Base-by-base conservation (phyloP, 768 basidiomycete genomes). In the Myochromella boudieri region DNA sequence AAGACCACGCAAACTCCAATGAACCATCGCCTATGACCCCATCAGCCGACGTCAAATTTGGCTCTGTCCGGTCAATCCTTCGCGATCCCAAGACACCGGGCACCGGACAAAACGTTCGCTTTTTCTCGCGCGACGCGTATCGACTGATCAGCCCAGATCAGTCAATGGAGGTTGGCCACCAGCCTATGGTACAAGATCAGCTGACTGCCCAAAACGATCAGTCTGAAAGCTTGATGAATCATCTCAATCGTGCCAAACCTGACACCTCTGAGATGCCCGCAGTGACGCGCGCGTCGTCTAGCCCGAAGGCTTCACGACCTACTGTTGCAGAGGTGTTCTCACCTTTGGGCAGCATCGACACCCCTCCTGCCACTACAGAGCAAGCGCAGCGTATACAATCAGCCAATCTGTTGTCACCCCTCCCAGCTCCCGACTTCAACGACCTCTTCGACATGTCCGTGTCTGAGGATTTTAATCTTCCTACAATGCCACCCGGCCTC, bases 51-150 rank as follows among this genome's bases (percentile, higher is more conserved):
- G 64, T 67, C 27, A 62, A 64, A 47, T 72, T 65, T 48, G 75
- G 74, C 42, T 87, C 85, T 10, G 71, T 85, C 4, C 79, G 85
- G 11, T 87, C 86, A 12, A 89, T 89, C 52, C 72, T 89, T 21
- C 82, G 84, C 32, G 81, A 84, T 50, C 77, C 76, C 3, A 81
- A 81, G 37, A 84, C 85, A 0, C 87, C 87, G 12, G 85, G 82
- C 3, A 86, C 85, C 9, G 86, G 87, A n/a, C 82, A 83, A 60
- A 87, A 81, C 49, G 87, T 89, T 32, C 81, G 87, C 5, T 88
- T 89, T 68, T 87, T 87, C 63, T 80, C 85, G 21, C 75, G 81
- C 21, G 81, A 86, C 43, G 82, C 80, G 10, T 84, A 77, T 68
- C 82, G 75, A 52, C 68, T 78, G 18, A 79, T 84, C 56, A 85